Percentiles rank a stretch among this genome's conserved stretches.
These are phyloP conservation scores for Peronosclerospora sorghi DNA, from an alignment of 352 stramenopile species.

Conservation along the genomic window DNA sequence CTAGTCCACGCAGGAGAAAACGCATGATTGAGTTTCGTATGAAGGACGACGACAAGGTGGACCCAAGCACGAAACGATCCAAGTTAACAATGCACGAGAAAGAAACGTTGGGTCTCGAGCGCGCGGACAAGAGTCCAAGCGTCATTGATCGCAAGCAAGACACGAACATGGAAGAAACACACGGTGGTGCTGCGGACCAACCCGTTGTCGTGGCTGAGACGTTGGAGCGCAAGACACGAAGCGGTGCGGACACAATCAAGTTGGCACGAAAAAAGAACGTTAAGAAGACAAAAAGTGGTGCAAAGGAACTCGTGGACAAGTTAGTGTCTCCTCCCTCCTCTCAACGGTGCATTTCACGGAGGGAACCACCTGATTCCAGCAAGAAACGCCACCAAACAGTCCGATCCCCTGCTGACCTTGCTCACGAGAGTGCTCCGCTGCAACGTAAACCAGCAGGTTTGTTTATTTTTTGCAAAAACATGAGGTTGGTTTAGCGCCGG, in stretches of 20 bases:
- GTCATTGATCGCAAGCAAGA: conserved; percentile 1
- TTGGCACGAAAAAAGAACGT: conserved; percentile 32
- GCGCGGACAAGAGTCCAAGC: conserved; percentile 10
- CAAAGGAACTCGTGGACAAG: conserved; percentile 7
- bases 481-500: not conserved
- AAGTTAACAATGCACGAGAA: too few relatives aligned
- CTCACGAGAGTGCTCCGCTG: conserved; percentile 4
- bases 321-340: conserved; percentile 37
- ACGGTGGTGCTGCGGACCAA: not conserved
- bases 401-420: conserved; percentile 16
- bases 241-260: conserved; percentile 2
- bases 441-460: conserved; percentile 15
- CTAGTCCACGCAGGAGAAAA: conserved; percentile 26
- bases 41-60: conserved; percentile 21
- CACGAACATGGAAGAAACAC: conserved; percentile 8
- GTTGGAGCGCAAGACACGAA: not conserved
- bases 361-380: conserved; percentile 27
- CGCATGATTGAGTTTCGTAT: conserved; percentile 32
- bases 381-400: conserved; percentile 21
- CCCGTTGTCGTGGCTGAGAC: conserved; percentile 1
- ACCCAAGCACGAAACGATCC: too few relatives aligned
- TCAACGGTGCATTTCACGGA: conserved; percentile 17
- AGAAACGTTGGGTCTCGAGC: too few relatives aligned
- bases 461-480: not conserved
- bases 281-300: conserved; percentile 6